Evolutionary conservation across 2,329 filamentous ascomycete species (phyloP).

Genomic region (Colletotrichum tofieldiae): DNA sequence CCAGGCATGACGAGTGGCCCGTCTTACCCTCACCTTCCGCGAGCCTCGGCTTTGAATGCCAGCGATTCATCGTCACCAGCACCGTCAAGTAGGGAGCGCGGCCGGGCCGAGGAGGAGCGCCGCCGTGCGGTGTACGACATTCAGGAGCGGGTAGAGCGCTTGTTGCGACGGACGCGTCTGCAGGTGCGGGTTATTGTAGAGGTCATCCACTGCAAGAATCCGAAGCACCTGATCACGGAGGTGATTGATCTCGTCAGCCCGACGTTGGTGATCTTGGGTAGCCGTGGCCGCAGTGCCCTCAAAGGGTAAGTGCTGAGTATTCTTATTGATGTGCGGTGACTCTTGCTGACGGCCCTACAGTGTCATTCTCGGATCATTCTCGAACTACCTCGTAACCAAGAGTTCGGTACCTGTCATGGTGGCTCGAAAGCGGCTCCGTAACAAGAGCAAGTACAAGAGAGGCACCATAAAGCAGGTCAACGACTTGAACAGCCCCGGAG

Average conservation of each 20-base stretch:
- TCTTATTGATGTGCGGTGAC: not conserved
- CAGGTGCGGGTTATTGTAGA: constrained; percentile 96
- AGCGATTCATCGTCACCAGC: constrained; percentile 60
- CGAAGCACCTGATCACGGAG: constrained; percentile 95
- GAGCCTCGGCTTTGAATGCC: constrained; percentile 56
- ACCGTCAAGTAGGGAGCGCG: constrained; percentile 65
- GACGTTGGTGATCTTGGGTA: constrained; percentile 93
- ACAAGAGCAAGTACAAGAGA: constrained; percentile 86
- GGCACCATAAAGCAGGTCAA: constrained; percentile 83
- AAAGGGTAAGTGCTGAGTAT: constrained; percentile 79
- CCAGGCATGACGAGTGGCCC: constrained; percentile 46
- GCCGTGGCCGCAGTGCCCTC: constrained; percentile 89
- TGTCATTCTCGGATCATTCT: constrained; percentile 95
- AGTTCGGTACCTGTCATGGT: constrained; percentile 99
- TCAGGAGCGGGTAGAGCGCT: constrained; percentile 85
- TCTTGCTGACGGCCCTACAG: constrained; percentile 64
- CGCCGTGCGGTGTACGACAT: constrained; percentile 87
- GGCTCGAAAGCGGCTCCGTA: constrained; percentile 88
- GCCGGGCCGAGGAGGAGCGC: constrained; percentile 82
- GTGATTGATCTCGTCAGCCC: constrained; percentile 95
- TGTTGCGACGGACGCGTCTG: constrained; percentile 90
- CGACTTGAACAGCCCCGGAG: constrained; percentile 81
- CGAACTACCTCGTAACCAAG: constrained; percentile 97
- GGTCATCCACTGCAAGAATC: constrained; percentile 98
- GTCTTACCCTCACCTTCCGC: constrained; percentile 50